A percentile compares a stretch with the other conserved stretches of the same genome.
These are phyloP conservation scores for Candida suzukii DNA, from an alignment of 805 yeast genomes.

Conservation along the genomic window DNA sequence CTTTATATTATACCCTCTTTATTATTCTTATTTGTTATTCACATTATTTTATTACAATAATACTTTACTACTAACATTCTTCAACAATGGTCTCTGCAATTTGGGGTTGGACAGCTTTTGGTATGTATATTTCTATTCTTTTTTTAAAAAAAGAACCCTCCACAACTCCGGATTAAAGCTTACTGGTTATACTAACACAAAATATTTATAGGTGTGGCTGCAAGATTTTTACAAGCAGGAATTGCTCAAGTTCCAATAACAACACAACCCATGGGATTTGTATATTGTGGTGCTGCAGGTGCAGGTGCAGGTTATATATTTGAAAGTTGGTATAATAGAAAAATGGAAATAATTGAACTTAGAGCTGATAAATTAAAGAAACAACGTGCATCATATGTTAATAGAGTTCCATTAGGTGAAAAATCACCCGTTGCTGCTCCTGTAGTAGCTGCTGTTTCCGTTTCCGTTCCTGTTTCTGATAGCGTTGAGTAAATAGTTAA, in stretches of 20 bases:
- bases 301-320: slow-evolving; percentile 34
- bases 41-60: too few species aligned
- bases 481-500: too few species aligned
- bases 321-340: slow-evolving; percentile 30
- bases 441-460: neutral
- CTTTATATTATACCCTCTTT: too few species aligned
- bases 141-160: neutral
- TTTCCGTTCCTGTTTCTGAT: too few species aligned
- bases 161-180: too few species aligned
- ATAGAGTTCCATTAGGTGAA: too few species aligned
- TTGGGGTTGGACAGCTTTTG: neutral
- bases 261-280: slow-evolving; percentile 32
- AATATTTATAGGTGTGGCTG: slow-evolving; percentile 26
- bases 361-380: slow-evolving; percentile 27
- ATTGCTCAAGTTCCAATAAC: slow-evolving; percentile 32
- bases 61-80: too few species aligned
- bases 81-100: slow-evolving; percentile 1
- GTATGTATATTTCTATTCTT: neutral
- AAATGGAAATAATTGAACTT: slow-evolving; percentile 29
- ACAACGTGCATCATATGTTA: neutral
- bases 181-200: neutral
- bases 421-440: too few species aligned
- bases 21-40: too few species aligned
- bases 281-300: slow-evolving; percentile 38
- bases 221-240: slow-evolving; percentile 39